phyloP scores from a whole-genome alignment of 2,329 filamentous ascomycete genomes.

The Penicillium sp. region DNA sequence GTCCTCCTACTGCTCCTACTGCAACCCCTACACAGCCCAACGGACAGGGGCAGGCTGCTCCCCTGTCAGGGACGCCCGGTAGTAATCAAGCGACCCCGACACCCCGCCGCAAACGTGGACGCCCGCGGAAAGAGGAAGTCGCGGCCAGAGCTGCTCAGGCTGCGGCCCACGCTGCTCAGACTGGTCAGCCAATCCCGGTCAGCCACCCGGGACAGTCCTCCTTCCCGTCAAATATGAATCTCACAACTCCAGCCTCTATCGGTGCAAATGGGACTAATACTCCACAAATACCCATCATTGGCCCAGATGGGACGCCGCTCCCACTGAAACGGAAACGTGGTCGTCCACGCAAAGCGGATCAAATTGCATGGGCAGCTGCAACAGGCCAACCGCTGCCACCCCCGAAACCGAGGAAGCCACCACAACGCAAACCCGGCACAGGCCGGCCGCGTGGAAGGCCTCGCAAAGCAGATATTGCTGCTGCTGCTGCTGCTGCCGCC shows the following conservation, averaged over 20 bases:
- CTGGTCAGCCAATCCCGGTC: constrained; percentile 16
- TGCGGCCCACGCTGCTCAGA: constrained; percentile 17
- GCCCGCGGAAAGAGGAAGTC: constrained; percentile 28
- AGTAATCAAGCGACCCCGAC: constrained; percentile 11
- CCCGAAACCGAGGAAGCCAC: constrained; percentile 25
- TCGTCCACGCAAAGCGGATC: constrained; percentile 32
- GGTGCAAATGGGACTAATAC: constrained; percentile 6
- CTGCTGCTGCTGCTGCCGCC: constrained; percentile 26
- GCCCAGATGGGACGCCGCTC: constrained; percentile 24
- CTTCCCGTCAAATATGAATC: constrained; percentile 22
- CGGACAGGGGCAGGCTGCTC: constrained; percentile 13
- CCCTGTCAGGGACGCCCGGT: constrained; percentile 1
- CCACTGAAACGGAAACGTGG: constrained; percentile 30
- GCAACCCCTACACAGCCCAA: constrained; percentile 14
- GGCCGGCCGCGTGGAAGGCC: constrained; percentile 36
- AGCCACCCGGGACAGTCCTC: constrained; percentile 22
- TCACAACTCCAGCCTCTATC: constrained; percentile 10
- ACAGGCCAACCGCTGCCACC: constrained; percentile 20
- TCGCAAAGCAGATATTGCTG: constrained; percentile 34
- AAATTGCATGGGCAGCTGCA: constrained; percentile 22
- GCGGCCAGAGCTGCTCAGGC: constrained; percentile 21
- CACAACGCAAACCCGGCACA: constrained; percentile 24
- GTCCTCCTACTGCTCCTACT: constrained; percentile 1
- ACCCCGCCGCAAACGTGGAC: constrained; percentile 22
- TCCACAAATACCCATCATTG: constrained; percentile 17